A percentile compares a stretch with the other conserved stretches of the same genome.
These are phyloP conservation scores for Sphaerulina musiva DNA, from an alignment of 2,329 filamentous ascomycete genomes.

Conservation along the genomic window DNA sequence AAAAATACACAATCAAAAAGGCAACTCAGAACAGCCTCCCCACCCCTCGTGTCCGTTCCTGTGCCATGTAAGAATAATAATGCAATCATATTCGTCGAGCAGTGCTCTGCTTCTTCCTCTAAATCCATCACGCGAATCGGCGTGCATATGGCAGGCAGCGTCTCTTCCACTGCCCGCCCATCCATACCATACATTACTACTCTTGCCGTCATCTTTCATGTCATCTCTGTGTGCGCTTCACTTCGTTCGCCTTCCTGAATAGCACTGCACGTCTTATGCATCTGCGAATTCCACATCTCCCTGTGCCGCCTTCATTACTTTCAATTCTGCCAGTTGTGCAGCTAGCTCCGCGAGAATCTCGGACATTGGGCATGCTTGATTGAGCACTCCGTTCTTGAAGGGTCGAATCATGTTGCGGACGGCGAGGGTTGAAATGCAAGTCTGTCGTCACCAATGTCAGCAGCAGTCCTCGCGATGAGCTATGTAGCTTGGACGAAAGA, in stretches of 20 bases:
- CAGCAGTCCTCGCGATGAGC: background rate
- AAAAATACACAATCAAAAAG: no score
- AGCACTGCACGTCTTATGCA: background rate
- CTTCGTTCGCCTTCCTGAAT: background rate
- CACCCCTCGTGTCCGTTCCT: no score
- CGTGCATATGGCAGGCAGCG: no score
- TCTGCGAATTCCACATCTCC: constrained; percentile 7
- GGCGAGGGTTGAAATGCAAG: constrained; percentile 70
- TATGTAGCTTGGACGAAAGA: background rate
- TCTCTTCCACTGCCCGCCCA: background rate
- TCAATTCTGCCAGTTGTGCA: constrained; percentile 57
- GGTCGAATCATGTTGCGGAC: constrained; percentile 74
- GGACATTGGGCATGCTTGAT: constrained; percentile 71
- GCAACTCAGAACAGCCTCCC: no score
- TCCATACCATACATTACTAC: background rate
- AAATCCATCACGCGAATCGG: no score
- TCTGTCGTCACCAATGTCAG: constrained; percentile 46
- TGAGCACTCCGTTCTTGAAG: constrained; percentile 59
- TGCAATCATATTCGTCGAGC: no score
- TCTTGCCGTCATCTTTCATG: background rate
- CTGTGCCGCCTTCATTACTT: constrained; percentile 30
- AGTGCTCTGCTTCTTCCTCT: no score
- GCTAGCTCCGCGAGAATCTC: constrained; percentile 60
- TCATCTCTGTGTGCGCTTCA: background rate
- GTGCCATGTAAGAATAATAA: no score